Evolutionary conservation across 345 rosid genomes (phyloP), one percentile per base, ranked within the genome.

Genomic region (Angophora floribunda): DNA sequence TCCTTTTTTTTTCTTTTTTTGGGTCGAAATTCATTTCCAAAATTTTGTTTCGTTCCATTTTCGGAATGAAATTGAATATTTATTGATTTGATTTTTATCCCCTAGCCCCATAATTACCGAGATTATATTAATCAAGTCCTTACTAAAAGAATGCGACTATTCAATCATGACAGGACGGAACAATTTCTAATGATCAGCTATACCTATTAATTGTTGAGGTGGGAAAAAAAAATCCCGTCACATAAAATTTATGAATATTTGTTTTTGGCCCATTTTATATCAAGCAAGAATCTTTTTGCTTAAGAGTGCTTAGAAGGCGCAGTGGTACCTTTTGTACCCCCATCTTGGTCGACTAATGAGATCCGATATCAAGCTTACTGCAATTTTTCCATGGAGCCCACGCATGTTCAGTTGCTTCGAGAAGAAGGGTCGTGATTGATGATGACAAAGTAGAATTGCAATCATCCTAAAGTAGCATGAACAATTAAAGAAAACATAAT

Each of bases 321-420:
- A 28, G 26, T 26, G 15, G 32, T 61, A 11, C 67, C 1, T 5
- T 5, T 26, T 11, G 32, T 61, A 30, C 75, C 41, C 41, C 53
- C 75, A 61, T 32, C 36, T n/a, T 3, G 9, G 36, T n/a, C 41
- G 36, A 63, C 7, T n/a, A 0, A 55, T 55, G 6, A 22, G 45
- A 19, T 75, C 0, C 36, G 47, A 9, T 0, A 1, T 70, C 6
- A 16, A 36, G 13, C 13, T 9, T 5, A 9, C 5, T 3, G 13
- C 82, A 70, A 70, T 70, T 19, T 36, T 70, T 36, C 7, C 7
- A 5, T 70, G 47, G 82, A 17, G 47, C 82, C 47, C 82, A 9
- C 47, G 26, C 26, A 70, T 36, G 12, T 36, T 21, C 6, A 44
- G 11, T 36, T 75, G 82, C 49, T 75, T 75, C 49, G 2, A 75